phyloP scores from a whole-genome alignment of 148 eudicot genomes.

The Persicaria tinctoria region DNA sequence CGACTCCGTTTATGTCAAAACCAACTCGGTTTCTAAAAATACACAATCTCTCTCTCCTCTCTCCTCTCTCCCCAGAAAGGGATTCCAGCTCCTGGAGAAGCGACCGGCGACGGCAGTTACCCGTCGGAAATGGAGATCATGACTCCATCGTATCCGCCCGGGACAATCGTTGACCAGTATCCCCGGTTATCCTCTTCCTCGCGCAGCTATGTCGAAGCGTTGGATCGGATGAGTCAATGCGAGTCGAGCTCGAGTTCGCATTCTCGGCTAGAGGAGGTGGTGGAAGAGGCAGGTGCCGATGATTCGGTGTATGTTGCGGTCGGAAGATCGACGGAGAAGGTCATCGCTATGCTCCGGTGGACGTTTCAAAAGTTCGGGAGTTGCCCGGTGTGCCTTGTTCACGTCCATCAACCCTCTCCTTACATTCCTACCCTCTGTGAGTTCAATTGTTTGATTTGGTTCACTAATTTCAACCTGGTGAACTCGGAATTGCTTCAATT shows the following conservation, averaged over 20 bases:
- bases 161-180: not conserved
- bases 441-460: constrained; percentile 5
- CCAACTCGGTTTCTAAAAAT: too few relatives aligned
- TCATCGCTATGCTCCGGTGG: constrained; percentile 49
- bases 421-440: constrained; percentile 69
- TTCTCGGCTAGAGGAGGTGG: not conserved
- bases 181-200: not conserved
- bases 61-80: not conserved
- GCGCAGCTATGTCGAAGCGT: not conserved
- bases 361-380: constrained; percentile 27
- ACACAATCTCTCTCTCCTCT: not conserved
- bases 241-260: not conserved
- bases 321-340: constrained; percentile 41
- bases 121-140: not conserved
- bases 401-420: constrained; percentile 76
- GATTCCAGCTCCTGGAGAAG: not conserved
- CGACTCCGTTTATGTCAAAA: too few relatives aligned
- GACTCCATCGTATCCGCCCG: not conserved
- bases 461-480: not conserved
- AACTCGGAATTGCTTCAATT: not conserved
- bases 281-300: constrained; percentile 17
- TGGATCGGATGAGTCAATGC: not conserved
- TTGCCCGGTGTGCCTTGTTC: constrained; percentile 47
- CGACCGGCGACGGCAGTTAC: not conserved
- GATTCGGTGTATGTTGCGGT: constrained; percentile 56